These are phyloP conservation scores for Pseudopyricularia cyperi DNA, from an alignment of 2,329 filamentous ascomycete genomes.

Conservation along the genomic window DNA sequence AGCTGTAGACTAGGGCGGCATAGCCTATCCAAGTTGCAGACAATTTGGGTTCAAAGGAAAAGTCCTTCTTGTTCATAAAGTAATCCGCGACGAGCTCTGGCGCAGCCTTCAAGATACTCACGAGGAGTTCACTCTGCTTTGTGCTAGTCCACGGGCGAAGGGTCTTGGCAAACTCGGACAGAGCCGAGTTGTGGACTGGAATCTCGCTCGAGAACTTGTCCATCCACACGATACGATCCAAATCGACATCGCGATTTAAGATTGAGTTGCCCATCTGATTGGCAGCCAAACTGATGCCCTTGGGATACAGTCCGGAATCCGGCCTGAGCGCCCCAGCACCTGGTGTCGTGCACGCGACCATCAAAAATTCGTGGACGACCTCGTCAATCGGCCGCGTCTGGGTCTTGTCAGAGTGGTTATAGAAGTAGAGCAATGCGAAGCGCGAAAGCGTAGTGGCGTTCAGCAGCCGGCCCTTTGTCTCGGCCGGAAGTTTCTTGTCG, in stretches of 20 bases:
- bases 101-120: constrained; percentile 65
- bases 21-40: constrained; percentile 94
- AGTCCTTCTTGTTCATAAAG: constrained; percentile 66
- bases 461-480: constrained; percentile 62
- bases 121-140: constrained; percentile 68
- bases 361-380: constrained; percentile 62
- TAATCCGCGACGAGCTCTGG: constrained; percentile 85
- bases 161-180: constrained; percentile 67
- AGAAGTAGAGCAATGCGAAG: constrained; percentile 58
- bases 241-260: constrained; percentile 34
- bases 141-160: constrained; percentile 74
- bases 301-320: constrained; percentile 75
- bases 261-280: background rate
- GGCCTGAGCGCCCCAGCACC: constrained; percentile 62
- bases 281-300: constrained; percentile 26
- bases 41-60: constrained; percentile 81
- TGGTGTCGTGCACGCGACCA: constrained; percentile 60
- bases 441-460: constrained; percentile 61
- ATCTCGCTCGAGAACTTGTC: constrained; percentile 53
- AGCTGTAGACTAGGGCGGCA: constrained; percentile 74
- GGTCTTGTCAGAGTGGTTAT: constrained; percentile 44
- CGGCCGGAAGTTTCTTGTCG: constrained; percentile 60
- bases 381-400: constrained; percentile 47
- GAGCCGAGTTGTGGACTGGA: constrained; percentile 64
- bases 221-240: constrained; percentile 59